Conservation (phyloP, 2,329 filamentous ascomycete genomes). For the Periconia digitata region DNA sequence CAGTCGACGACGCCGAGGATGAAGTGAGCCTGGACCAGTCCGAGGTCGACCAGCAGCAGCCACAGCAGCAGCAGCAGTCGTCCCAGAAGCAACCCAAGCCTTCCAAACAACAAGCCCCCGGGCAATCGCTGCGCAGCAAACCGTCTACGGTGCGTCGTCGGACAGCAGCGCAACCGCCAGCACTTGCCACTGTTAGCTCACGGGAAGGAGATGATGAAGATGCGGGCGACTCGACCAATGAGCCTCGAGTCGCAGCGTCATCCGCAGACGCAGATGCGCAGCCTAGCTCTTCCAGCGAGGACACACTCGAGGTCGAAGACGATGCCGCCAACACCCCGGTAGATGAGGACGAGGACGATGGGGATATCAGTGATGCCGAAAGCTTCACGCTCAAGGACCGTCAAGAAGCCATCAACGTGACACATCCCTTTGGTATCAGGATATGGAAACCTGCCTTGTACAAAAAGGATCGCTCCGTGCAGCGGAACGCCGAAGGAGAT, state of each 20-base stretch:
- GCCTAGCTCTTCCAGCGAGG: conserved; percentile 38
- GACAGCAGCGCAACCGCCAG: conserved; percentile 48
- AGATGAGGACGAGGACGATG: conserved; percentile 69
- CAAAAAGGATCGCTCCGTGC: conserved; percentile 95
- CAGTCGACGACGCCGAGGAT: conserved; percentile 80
- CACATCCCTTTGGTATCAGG: conserved; percentile 96
- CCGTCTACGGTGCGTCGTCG: conserved; percentile 56
- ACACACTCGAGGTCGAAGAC: conserved; percentile 40
- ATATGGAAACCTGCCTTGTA: conserved; percentile 99
- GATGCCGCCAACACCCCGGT: conserved; percentile 53
- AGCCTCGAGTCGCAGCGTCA: conserved; percentile 27
- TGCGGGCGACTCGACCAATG: conserved; percentile 45
- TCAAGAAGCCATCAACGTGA: conserved; percentile 97
- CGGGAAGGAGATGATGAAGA: conserved; percentile 38
- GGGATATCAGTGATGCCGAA: conserved; percentile 83
- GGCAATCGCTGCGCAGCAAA: conserved; percentile 50
- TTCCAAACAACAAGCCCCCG: conserved; percentile 20
- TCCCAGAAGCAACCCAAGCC: conserved; percentile 23
- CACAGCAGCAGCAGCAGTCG: conserved; percentile 20
- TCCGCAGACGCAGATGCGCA: conserved; percentile 27
- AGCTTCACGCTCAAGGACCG: conserved; percentile 97
- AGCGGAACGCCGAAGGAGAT: conserved; percentile 93
- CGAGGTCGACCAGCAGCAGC: conserved; percentile 33
- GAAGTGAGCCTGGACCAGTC: conserved; percentile 74
- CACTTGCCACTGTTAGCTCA: conserved; percentile 53